These are phyloP conservation scores for Bathelium albidoporum DNA, from an alignment of 495 filamentous ascomycete species.

Conservation along the genomic window DNA sequence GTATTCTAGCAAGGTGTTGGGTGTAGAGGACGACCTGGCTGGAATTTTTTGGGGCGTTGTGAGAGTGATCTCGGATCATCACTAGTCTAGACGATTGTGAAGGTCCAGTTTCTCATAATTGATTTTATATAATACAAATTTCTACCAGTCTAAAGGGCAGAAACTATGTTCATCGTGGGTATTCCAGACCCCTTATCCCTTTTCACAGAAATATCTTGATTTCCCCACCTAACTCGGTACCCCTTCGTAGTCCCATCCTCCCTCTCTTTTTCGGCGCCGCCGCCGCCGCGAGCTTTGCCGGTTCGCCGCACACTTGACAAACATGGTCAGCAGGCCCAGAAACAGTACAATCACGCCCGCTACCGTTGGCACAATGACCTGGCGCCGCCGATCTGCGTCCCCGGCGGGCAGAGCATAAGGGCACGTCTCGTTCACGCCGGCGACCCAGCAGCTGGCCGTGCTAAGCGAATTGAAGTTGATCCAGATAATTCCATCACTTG, in stretches of 20 bases:
- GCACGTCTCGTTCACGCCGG: constrained; percentile 42
- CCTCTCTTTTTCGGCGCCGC: constrained; percentile 41
- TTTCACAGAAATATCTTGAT: not conserved
- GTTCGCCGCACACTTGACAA: constrained; percentile 55
- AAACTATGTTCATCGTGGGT: no score
- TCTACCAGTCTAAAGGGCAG: no score
- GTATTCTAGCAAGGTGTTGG: not conserved
- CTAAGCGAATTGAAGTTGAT: constrained; percentile 51
- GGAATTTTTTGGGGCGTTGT: no score
- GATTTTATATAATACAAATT: no score
- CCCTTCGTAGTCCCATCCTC: constrained; percentile 58
- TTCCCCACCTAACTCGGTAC: constrained; percentile 33
- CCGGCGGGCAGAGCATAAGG: constrained; percentile 38
- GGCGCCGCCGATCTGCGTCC: constrained; percentile 31
- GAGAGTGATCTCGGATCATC: no score
- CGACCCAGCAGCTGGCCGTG: constrained; percentile 48
- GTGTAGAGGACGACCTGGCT: not conserved
- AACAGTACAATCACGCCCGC: constrained; percentile 50
- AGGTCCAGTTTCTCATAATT: not conserved
- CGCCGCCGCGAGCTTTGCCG: constrained; percentile 40
- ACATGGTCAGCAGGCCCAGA: constrained; percentile 48
- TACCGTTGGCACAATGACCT: constrained; percentile 49
- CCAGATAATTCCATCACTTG: constrained; percentile 32
- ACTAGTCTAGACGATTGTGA: not conserved
- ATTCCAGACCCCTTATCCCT: not conserved